Conservation (phyloP, 2,329 filamentous ascomycete genomes). For the Cytospora paraplurivora region DNA sequence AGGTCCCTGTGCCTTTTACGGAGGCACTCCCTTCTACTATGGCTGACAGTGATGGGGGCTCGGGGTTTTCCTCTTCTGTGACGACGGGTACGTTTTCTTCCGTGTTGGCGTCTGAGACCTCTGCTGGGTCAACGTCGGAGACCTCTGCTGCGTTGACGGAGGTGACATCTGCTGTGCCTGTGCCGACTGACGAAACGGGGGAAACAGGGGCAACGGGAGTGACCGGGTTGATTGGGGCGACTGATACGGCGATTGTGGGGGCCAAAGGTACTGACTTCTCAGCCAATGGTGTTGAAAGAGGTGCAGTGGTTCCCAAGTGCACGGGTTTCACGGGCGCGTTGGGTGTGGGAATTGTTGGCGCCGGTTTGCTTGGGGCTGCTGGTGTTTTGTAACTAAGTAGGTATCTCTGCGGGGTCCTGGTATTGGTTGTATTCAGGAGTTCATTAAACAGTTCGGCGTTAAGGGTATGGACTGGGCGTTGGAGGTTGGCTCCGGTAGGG, state of each 20-base stretch:
- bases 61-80: too few relatives aligned
- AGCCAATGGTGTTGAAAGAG: neutral
- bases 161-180: too few relatives aligned
- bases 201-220: too few relatives aligned
- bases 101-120: too few relatives aligned
- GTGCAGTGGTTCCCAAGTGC: neutral
- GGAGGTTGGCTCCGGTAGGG: too few relatives aligned
- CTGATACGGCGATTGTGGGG: neutral
- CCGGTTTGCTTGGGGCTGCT: slow-evolving; percentile 1
- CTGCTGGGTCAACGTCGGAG: too few relatives aligned
- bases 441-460: too few relatives aligned
- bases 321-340: slow-evolving; percentile 6
- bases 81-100: too few relatives aligned
- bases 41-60: slow-evolving; percentile 39
- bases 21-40: slow-evolving; percentile 44
- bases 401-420: neutral
- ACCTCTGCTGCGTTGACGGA: too few relatives aligned
- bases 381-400: slow-evolving; percentile 2
- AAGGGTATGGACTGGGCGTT: too few relatives aligned
- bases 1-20: slow-evolving; percentile 30
- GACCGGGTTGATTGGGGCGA: neutral
- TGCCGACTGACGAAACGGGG: too few relatives aligned
- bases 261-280: neutral
- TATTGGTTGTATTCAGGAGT: neutral
- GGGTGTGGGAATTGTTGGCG: slow-evolving; percentile 1